Base-by-base conservation (phyloP, 2,329 filamentous ascomycete species). In the Diaporthe ampelina region DNA sequence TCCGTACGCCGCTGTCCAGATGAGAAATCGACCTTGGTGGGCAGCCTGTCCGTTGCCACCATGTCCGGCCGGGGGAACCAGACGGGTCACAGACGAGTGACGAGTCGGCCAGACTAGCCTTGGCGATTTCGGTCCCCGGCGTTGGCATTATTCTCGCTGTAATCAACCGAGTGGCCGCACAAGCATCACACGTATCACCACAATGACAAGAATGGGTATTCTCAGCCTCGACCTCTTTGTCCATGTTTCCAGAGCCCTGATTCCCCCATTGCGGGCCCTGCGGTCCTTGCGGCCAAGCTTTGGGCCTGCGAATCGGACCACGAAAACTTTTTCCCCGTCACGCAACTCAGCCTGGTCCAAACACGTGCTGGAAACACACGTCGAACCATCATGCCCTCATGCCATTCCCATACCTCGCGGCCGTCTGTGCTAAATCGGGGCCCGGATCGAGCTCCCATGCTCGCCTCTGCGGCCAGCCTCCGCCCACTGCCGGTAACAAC, bases 101-200 rank as follows among this genome's bases (percentile, higher is more conserved):
- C 45, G 29, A 67, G 63, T 54, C 45, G 63, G 63, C 63, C 45
- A 71, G 54, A 71, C 52, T 48, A 71, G 40, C 52, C 52, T 58
- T 71, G 40, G 68, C 68, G 68, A 43, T 26, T 74, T 72, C 68
- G 73, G 73, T 52, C 73, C 68, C 58, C 63, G 45, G 54, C 32
- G 54, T 45, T 68, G 65, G 65, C 63, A 73, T 73, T 70, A 75
- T 73, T 75, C 65, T 75, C 74, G 74, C 74, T 75, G 40, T 73
- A 73, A 75, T 54, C 40, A 52, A 10, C 61, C 26, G 35, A 43
- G 50, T 17, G 54, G 43, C 69, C 61, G 61, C 61, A 67, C 61
- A 35, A 48, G 45, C 68, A 48, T 26, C 56, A 59, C 69, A 71
- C 43, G 56, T 48, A 52, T 40, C 54, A 57, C 32, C 54, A 59